phyloP scores from a whole-genome alignment of 2,329 filamentous ascomycete genomes.

The Tolypocladium nubicola region DNA sequence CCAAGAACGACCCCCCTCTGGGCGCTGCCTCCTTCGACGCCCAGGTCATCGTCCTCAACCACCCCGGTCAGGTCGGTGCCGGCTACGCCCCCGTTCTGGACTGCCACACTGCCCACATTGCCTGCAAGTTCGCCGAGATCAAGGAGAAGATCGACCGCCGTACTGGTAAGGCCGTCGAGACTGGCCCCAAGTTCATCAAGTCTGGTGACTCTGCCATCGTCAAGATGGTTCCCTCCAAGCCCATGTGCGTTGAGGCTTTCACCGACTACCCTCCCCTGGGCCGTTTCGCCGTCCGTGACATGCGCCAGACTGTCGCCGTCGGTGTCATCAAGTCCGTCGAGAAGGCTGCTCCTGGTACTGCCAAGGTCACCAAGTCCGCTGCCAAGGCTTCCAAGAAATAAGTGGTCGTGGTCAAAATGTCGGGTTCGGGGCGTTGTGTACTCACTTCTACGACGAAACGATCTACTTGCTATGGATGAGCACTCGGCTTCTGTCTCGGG shows the following conservation, averaged over 20 bases:
- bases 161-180: conserved; percentile 95
- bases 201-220: conserved; percentile 99
- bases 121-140: conserved; percentile 99
- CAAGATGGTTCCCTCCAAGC: conserved; percentile 99
- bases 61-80: conserved; percentile 98
- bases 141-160: conserved; percentile 99
- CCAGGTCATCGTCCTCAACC: conserved; percentile 99
- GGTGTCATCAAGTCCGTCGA: conserved; percentile 88
- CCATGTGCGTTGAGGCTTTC: conserved; percentile 99
- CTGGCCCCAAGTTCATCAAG: conserved; percentile 99
- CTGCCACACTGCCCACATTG: conserved; percentile 99
- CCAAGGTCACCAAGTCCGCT: conserved; percentile 63
- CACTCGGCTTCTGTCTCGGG: conserved; percentile 29
- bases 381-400: conserved; percentile 70
- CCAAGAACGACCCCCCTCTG: conserved; percentile 96
- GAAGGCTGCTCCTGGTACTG: conserved; percentile 45
- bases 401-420: conserved; percentile 20
- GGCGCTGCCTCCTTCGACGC: conserved; percentile 93
- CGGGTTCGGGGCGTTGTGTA: conserved; percentile 18
- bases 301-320: conserved; percentile 83
- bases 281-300: conserved; percentile 99
- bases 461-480: conserved; percentile 33
- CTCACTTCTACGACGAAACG: conserved; percentile 35
- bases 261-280: conserved; percentile 98
- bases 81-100: conserved; percentile 98